These are phyloP conservation scores for Abelmoschus esculentus DNA, from an alignment of 345 rosid genomes.

Conservation along the genomic window DNA sequence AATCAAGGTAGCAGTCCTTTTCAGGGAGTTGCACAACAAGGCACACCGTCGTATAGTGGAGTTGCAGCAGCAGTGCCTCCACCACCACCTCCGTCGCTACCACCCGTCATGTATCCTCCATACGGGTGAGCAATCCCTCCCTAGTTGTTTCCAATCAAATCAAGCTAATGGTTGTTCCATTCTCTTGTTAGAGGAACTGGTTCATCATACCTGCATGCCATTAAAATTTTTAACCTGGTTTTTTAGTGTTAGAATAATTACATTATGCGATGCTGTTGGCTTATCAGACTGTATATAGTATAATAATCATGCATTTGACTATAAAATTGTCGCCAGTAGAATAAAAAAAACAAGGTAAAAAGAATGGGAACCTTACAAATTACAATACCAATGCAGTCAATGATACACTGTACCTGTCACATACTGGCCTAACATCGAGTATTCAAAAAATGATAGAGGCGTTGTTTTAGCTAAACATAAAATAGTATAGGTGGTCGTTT, in stretches of 20 bases:
- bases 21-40: constrained; percentile 32
- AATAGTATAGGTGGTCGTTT: too few species aligned
- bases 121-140: constrained; percentile 40
- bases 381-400: background rate
- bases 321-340: background rate
- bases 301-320: background rate
- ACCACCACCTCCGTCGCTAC: constrained; percentile 21
- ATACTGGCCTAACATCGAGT: background rate
- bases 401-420: background rate
- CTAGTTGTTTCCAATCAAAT: background rate
- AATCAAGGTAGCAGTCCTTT: constrained; percentile 54
- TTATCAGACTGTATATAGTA: background rate
- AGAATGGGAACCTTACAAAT: background rate
- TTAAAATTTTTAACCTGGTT: background rate
- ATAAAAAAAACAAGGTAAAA: background rate
- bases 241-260: background rate
- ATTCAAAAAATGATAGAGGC: too few species aligned
- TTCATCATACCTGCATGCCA: constrained; percentile 6
- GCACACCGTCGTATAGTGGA: constrained; percentile 40
- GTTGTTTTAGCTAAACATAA: too few species aligned
- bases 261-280: background rate
- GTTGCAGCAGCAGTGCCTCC: constrained; percentile 39
- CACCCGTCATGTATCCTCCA: constrained; percentile 41
- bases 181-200: constrained; percentile 12
- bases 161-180: background rate